A percentile compares a stretch with the other conserved stretches of the same genome.
phyloP scores from a whole-genome alignment of 441 rosid genomes.

The Francoa sonchifolia region DNA sequence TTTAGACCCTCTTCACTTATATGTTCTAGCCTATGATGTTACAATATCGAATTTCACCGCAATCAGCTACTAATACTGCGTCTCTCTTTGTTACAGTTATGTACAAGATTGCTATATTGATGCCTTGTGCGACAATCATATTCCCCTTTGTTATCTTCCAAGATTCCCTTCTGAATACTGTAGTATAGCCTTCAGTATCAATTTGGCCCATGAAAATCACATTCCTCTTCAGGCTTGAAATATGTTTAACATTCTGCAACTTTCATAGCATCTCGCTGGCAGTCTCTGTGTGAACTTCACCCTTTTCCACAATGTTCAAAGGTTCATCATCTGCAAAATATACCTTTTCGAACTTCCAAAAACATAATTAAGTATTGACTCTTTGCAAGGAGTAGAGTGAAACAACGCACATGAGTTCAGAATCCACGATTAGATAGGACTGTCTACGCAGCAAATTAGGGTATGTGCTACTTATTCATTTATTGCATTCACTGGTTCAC shows the following conservation, averaged over 20 bases:
- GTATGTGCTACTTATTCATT: neutral
- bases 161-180: neutral
- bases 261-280: too few relatives aligned
- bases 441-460: neutral
- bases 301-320: too few relatives aligned
- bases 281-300: too few relatives aligned
- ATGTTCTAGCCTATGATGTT: too few relatives aligned
- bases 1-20: neutral
- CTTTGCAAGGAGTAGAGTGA: too few relatives aligned
- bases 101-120: neutral
- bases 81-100: neutral
- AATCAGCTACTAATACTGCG: neutral
- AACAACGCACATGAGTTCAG: neutral
- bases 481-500: neutral
- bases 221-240: neutral
- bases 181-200: neutral
- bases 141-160: neutral
- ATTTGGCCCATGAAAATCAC: neutral
- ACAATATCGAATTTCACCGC: neutral
- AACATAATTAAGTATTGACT: too few relatives aligned
- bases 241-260: neutral
- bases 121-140: too few relatives aligned
- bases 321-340: too few relatives aligned
- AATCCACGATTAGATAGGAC: too few relatives aligned
- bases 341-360: neutral